These are phyloP conservation scores for Penicillium verhagenii DNA, from an alignment of 495 filamentous ascomycete species.

Conservation along the genomic window DNA sequence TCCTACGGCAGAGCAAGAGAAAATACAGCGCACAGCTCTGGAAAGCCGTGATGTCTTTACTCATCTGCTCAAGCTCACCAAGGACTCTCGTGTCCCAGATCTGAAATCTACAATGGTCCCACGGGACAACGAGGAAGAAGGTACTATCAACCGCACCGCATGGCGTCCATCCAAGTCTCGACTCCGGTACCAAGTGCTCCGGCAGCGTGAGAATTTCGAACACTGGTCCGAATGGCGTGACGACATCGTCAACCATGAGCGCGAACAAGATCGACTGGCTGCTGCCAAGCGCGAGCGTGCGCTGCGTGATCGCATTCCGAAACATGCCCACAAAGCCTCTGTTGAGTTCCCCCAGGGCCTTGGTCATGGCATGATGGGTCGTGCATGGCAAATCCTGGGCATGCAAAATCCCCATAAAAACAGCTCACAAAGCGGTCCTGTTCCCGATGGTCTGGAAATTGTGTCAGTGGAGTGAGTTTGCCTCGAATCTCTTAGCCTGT, in stretches of 20 bases:
- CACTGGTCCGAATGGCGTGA: conserved; percentile 60
- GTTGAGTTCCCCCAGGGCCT: conserved; percentile 35
- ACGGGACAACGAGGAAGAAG: conserved; percentile 10
- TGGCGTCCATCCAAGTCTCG: conserved; percentile 62
- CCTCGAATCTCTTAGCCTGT: neutral
- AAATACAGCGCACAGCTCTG: conserved; percentile 56
- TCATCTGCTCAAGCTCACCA: conserved; percentile 68
- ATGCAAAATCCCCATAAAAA: conserved; percentile 39
- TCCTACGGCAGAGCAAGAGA: conserved; percentile 50
- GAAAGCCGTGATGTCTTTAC: conserved; percentile 70
- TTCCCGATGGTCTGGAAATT: conserved; percentile 22
- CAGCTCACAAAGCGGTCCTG: conserved; percentile 11
- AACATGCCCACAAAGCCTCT: conserved; percentile 32
- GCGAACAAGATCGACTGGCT: conserved; percentile 42
- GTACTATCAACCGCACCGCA: conserved; percentile 50
- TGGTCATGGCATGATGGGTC: conserved; percentile 47
- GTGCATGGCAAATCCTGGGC: conserved; percentile 45
- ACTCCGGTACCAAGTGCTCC: conserved; percentile 57
- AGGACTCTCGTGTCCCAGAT: conserved; percentile 58
- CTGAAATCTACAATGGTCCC: conserved; percentile 42
- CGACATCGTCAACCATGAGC: conserved; percentile 48
- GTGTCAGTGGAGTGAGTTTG: conserved; percentile 19
- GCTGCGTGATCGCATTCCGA: conserved; percentile 24
- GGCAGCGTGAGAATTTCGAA: conserved; percentile 60
- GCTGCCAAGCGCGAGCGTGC: conserved; percentile 37